A percentile compares a stretch with the other conserved stretches of the same genome.
Evolutionary conservation across 2,329 filamentous ascomycete genomes (phyloP).

Genomic region (Bipolaris zeicola): DNA sequence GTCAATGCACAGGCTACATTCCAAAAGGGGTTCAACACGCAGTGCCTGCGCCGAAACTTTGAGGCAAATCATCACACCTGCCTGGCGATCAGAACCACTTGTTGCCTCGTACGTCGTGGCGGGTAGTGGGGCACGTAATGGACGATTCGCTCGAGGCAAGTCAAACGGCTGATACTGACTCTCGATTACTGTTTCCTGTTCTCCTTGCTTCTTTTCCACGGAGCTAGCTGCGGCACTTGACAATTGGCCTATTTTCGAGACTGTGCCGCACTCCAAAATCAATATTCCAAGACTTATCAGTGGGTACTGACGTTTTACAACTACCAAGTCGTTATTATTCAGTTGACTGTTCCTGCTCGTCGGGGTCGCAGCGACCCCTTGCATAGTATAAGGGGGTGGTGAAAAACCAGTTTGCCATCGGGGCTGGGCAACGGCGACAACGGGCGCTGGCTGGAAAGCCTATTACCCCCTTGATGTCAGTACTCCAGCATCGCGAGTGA

Average conservation of each 20-base stretch:
- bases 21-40: slow-evolving; percentile 4
- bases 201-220: neutral
- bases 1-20: slow-evolving; percentile 2
- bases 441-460: neutral
- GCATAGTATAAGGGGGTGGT: neutral
- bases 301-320: neutral
- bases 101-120: neutral
- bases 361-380: slow-evolving; percentile 1
- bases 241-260: slow-evolving; percentile 1
- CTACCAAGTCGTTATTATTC: neutral
- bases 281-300: neutral
- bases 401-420: neutral
- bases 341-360: slow-evolving; percentile 1
- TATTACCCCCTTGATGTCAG: neutral
- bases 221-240: neutral
- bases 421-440: neutral
- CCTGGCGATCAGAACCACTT: slow-evolving; percentile 6
- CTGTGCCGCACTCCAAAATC: neutral
- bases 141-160: neutral
- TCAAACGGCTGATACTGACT: slow-evolving; percentile 5
- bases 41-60: slow-evolving; percentile 10
- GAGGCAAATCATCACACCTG: slow-evolving; percentile 8
- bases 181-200: neutral
- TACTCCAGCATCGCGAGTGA: neutral
- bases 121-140: slow-evolving; percentile 4